Evolutionary conservation across 495 filamentous ascomycete genomes (phyloP).

Genomic region (Hyaloscypha variabilis): DNA sequence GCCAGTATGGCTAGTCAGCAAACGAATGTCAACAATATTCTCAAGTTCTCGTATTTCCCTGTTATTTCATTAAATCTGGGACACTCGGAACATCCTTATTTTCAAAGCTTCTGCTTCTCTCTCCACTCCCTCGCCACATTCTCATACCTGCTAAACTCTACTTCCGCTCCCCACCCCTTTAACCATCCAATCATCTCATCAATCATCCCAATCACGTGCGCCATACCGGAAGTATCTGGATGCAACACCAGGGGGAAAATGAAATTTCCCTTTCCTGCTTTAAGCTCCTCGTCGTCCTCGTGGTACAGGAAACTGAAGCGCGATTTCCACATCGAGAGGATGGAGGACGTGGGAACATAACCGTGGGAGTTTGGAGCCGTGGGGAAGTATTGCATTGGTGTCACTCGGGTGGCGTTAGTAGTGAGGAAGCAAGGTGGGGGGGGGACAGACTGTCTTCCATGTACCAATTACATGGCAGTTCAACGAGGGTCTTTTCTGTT

Average conservation of each 20-base stretch:
- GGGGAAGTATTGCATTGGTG: slow-evolving; percentile 54
- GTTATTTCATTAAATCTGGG: no score
- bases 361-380: slow-evolving; percentile 55
- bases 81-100: no score
- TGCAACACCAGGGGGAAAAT: slow-evolving; percentile 64
- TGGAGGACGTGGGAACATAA: slow-evolving; percentile 56
- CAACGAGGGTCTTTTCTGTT: slow-evolving; percentile 40
- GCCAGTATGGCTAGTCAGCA: not conserved
- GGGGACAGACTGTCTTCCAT: slow-evolving; percentile 44
- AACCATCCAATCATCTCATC: slow-evolving; percentile 58
- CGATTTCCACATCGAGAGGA: slow-evolving; percentile 60
- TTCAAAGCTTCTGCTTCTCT: slow-evolving; percentile 20
- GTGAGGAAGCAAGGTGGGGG: not conserved
- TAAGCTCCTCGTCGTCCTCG: slow-evolving; percentile 43
- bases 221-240: slow-evolving; percentile 60
- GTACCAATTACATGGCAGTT: slow-evolving; percentile 61
- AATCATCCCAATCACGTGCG: slow-evolving; percentile 60
- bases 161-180: slow-evolving; percentile 48
- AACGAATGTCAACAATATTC: not conserved
- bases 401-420: slow-evolving; percentile 18
- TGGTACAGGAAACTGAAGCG: slow-evolving; percentile 64
- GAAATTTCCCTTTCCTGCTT: slow-evolving; percentile 41
- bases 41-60: not conserved
- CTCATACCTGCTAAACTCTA: slow-evolving; percentile 49
- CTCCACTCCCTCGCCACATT: slow-evolving; percentile 45